A percentile compares a stretch with the other conserved stretches of the same genome.
These are phyloP conservation scores for Myochromella boudieri DNA, from an alignment of 768 basidiomycete genomes.

Conservation along the genomic window DNA sequence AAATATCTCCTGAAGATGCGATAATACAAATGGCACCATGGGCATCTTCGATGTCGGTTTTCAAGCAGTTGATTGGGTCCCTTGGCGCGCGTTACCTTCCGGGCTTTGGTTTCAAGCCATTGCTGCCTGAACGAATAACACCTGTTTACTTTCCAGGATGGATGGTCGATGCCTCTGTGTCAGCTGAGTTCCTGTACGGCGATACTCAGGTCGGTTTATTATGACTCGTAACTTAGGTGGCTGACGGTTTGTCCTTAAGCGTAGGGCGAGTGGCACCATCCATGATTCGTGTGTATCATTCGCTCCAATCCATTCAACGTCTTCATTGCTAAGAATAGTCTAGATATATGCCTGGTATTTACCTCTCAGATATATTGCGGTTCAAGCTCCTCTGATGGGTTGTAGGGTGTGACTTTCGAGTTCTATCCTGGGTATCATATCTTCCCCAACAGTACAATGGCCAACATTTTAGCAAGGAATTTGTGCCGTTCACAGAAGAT, in stretches of 20 bases:
- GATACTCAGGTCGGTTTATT: conserved; percentile 23
- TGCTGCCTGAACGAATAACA: conserved; percentile 45
- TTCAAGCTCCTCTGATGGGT: conserved; percentile 7
- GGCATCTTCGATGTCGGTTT: conserved; percentile 25
- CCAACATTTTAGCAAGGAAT: too few relatives aligned
- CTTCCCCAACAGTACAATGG: conserved; percentile 26
- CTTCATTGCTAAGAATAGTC: conserved; percentile 16
- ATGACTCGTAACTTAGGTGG: neutral
- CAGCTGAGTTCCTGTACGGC: conserved; percentile 32
- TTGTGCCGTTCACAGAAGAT: conserved; percentile 49
- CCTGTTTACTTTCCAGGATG: conserved; percentile 65
- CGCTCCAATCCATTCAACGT: neutral
- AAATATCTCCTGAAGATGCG: conserved; percentile 44
- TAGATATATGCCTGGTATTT: conserved; percentile 48
- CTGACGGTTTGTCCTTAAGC: conserved; percentile 18
- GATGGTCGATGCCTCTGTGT: conserved; percentile 56
- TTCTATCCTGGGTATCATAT: conserved; percentile 45
- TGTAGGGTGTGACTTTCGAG: conserved; percentile 43
- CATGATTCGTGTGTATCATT: conserved; percentile 45
- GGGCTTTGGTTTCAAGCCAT: conserved; percentile 33
- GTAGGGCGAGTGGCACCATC: conserved; percentile 33
- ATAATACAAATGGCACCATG: conserved; percentile 35
- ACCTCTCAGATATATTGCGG: neutral
- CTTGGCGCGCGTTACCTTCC: conserved; percentile 37
- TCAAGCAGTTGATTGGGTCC: conserved; percentile 24